phyloP scores from a whole-genome alignment of 2,329 filamentous ascomycete species.

The Epichloe gansuensis region DNA sequence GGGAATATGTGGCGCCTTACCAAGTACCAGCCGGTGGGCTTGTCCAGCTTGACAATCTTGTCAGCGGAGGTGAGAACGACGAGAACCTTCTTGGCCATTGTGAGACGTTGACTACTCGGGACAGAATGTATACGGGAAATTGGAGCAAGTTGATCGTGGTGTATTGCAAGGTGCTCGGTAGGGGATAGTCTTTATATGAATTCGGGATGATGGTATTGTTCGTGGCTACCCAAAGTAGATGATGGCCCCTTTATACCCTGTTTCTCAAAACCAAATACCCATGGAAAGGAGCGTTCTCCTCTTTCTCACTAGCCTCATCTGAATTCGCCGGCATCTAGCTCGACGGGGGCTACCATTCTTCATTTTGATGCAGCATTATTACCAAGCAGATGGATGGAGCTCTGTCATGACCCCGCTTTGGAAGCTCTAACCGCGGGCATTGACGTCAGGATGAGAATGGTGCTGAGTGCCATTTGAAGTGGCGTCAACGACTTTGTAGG shows the following conservation, averaged over 20 bases:
- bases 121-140: background rate
- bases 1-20: constrained; percentile 23
- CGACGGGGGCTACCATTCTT: background rate
- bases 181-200: too few species aligned
- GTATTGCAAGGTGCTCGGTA: background rate
- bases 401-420: background rate
- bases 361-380: background rate
- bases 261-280: background rate
- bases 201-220: too few species aligned
- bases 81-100: constrained; percentile 50
- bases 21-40: constrained; percentile 60
- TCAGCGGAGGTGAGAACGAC: constrained; percentile 56
- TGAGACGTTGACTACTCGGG: background rate
- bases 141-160: background rate
- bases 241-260: background rate
- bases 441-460: background rate
- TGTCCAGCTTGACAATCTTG: constrained; percentile 33
- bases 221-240: background rate
- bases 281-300: background rate
- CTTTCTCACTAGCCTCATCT: background rate
- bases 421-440: background rate
- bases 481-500: background rate
- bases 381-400: background rate
- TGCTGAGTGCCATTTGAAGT: background rate
- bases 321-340: background rate